Percentiles rank a stretch among this genome's conserved stretches.
Evolutionary conservation across 495 filamentous ascomycete species (phyloP).

Genomic region (Lophium mytilinum): DNA sequence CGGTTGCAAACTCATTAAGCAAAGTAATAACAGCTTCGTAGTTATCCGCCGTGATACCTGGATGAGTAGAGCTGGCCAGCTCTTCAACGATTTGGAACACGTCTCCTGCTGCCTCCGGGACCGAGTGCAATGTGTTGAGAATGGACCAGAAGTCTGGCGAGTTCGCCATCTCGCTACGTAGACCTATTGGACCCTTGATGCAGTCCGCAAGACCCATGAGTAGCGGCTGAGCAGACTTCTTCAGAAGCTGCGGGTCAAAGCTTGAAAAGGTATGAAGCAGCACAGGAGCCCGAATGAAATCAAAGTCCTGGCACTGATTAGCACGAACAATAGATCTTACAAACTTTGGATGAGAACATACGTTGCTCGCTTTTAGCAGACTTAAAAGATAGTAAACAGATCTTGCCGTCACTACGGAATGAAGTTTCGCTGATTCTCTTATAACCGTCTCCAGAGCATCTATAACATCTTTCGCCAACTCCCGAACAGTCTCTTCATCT

Average conservation of each 20-base stretch:
- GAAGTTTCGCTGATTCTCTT: slow-evolving; percentile 66
- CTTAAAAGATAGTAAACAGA: slow-evolving; percentile 80
- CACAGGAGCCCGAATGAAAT: slow-evolving; percentile 86
- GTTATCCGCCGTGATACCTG: slow-evolving; percentile 87
- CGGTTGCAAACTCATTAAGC: slow-evolving; percentile 82
- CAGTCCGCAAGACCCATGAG: slow-evolving; percentile 74
- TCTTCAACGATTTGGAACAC: slow-evolving; percentile 78
- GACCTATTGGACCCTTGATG: slow-evolving; percentile 60
- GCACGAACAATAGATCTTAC: neutral
- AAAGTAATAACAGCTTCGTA: slow-evolving; percentile 78
- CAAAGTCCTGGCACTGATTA: slow-evolving; percentile 50
- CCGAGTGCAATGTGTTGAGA: slow-evolving; percentile 60
- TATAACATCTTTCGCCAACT: slow-evolving; percentile 68
- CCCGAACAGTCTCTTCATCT: slow-evolving; percentile 59
- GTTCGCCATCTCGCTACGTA: slow-evolving; percentile 86
- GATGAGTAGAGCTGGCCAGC: slow-evolving; percentile 53
- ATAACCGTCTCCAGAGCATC: slow-evolving; percentile 73
- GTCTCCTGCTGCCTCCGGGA: slow-evolving; percentile 58
- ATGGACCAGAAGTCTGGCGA: slow-evolving; percentile 98
- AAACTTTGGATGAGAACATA: slow-evolving; percentile 38
- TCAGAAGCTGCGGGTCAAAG: slow-evolving; percentile 67
- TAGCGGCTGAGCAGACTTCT: slow-evolving; percentile 64
- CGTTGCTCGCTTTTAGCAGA: slow-evolving; percentile 78
- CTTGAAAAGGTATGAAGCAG: slow-evolving; percentile 85
- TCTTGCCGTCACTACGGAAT: slow-evolving; percentile 72